phyloP scores from a whole-genome alignment of 345 rosid species.

The Viola odorata region DNA sequence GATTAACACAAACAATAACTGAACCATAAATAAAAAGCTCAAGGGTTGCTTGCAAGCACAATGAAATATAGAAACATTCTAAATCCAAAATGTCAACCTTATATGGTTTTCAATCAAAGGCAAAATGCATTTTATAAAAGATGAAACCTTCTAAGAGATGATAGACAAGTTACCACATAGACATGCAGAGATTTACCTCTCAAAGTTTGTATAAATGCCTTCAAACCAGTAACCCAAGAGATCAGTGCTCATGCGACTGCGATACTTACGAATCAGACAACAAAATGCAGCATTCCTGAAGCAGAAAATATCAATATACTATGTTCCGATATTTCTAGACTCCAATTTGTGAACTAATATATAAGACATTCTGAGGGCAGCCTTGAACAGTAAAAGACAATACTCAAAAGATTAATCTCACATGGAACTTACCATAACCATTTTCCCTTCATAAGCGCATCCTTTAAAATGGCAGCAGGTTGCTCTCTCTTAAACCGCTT shows the following conservation, averaged over 20 bases:
- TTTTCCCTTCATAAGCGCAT: slow-evolving; percentile 71
- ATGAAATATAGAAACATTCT: not conserved
- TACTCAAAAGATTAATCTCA: not conserved
- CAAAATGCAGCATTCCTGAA: slow-evolving; percentile 83
- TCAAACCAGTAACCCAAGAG: slow-evolving; percentile 73
- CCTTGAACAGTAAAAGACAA: too few relatives aligned
- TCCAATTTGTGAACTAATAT: too few relatives aligned
- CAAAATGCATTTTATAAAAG: too few relatives aligned
- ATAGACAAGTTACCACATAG: not conserved
- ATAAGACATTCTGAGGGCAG: too few relatives aligned
- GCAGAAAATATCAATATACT: not conserved
- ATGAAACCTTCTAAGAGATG: too few relatives aligned
- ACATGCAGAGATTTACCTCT: slow-evolving; percentile 45
- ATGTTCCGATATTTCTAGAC: too few relatives aligned
- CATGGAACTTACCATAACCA: slow-evolving; percentile 71
- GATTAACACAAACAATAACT: too few relatives aligned
- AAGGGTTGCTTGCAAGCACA: not conserved
- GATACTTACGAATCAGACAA: slow-evolving; percentile 50
- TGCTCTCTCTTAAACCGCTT: slow-evolving; percentile 70
- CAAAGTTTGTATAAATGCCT: slow-evolving; percentile 65
- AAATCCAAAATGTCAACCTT: not conserved
- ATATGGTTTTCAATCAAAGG: too few relatives aligned
- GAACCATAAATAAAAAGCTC: not conserved
- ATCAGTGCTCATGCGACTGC: slow-evolving; percentile 50
- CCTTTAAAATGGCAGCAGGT: slow-evolving; percentile 51